Evolutionary conservation across 2,329 filamentous ascomycete genomes (phyloP).

Genomic region (Botrytis galanthina): DNA sequence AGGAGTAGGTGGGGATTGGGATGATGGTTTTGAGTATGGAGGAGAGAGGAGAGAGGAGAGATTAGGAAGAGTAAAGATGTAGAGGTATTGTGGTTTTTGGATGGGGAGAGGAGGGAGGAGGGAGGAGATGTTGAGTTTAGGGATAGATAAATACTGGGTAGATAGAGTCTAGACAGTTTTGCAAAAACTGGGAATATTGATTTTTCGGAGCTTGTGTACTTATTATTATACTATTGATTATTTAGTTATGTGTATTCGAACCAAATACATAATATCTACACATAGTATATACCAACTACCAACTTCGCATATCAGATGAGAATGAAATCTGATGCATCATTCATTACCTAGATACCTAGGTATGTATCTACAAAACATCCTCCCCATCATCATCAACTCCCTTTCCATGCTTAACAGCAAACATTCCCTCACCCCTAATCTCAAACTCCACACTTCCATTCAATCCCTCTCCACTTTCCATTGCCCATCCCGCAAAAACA

Average conservation of each 20-base stretch:
- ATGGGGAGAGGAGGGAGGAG: no score
- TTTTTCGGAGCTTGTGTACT: background rate
- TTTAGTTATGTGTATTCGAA: background rate
- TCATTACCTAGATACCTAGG: background rate
- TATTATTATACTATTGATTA: background rate
- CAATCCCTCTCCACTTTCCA: constrained; percentile 49
- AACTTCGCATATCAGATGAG: background rate
- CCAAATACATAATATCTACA: background rate
- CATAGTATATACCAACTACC: background rate
- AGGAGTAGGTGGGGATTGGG: no score
- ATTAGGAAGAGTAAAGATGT: no score
- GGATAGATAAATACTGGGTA: no score
- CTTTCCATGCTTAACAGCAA: constrained; percentile 30
- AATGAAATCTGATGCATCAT: no score
- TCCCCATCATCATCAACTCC: constrained; percentile 21
- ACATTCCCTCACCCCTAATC: constrained; percentile 65
- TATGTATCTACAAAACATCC: background rate
- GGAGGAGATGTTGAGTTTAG: no score
- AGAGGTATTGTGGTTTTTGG: no score
- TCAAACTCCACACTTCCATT: constrained; percentile 66
- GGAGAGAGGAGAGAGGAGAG: no score
- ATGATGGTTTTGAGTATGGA: no score
- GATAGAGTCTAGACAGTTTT: no score
- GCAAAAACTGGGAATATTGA: background rate
- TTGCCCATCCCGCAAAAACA: constrained; percentile 80